phyloP scores from a whole-genome alignment of 2,329 filamentous ascomycete genomes.

The Exophiala alcalophila region DNA sequence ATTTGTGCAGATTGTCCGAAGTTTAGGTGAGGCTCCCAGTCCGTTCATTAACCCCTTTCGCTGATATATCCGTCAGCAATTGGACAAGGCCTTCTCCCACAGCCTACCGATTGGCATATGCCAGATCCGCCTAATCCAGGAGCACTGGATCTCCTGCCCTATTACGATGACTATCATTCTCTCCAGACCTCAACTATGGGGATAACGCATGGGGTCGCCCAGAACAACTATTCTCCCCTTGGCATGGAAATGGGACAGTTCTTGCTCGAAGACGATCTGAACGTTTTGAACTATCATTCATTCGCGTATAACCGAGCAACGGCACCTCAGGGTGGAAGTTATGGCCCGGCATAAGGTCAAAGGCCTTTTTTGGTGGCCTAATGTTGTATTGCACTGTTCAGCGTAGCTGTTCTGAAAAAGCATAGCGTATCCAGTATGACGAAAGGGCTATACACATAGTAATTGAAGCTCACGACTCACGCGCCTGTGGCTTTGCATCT shows the following conservation, averaged over 20 bases:
- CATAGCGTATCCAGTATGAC: too few relatives aligned
- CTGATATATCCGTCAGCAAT: slow-evolving; percentile 3
- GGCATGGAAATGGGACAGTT: slow-evolving; percentile 40
- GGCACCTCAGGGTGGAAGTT: background rate
- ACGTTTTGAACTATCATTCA: slow-evolving; percentile 9
- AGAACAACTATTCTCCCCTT: slow-evolving; percentile 29
- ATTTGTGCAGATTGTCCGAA: slow-evolving; percentile 16
- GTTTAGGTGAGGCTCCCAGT: slow-evolving; percentile 4
- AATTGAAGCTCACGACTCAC: too few relatives aligned
- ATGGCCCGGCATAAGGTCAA: background rate
- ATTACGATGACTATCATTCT: too few relatives aligned
- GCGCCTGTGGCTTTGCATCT: too few relatives aligned
- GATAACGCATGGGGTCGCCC: too few relatives aligned
- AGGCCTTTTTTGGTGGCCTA: too few relatives aligned
- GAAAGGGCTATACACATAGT: too few relatives aligned
- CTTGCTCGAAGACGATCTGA: slow-evolving; percentile 37
- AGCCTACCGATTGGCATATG: slow-evolving; percentile 11
- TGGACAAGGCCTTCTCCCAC: slow-evolving; percentile 11
- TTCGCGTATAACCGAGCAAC: slow-evolving; percentile 9
- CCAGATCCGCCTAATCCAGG: slow-evolving; percentile 2
- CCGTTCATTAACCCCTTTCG: background rate
- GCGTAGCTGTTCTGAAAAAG: too few relatives aligned
- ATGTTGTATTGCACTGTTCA: too few relatives aligned
- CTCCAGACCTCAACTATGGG: too few relatives aligned
- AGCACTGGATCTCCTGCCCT: slow-evolving; percentile 2